Conservation (phyloP, 2,329 filamentous ascomycete species). For the Aspergillus fijiensis region DNA sequence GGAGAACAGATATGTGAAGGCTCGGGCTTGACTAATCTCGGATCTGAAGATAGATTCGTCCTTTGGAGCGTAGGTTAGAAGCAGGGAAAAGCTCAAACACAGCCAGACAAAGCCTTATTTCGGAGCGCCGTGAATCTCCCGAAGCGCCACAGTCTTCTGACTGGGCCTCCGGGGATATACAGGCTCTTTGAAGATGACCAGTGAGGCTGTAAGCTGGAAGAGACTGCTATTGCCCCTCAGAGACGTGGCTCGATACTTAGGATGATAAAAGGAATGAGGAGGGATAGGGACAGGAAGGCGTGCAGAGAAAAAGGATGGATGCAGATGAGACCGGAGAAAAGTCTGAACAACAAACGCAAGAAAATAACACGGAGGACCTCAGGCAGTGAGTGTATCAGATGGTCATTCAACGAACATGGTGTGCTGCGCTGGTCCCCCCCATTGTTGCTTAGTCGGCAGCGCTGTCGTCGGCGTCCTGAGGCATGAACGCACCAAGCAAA, state of each 20-base stretch:
- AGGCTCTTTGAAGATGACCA: not conserved
- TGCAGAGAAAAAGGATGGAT: not conserved
- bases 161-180: not conserved
- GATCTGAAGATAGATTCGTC: too few relatives aligned
- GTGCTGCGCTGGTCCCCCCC: not conserved
- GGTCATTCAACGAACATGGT: not conserved
- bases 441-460: not conserved
- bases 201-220: not conserved
- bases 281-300: not conserved
- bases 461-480: not conserved
- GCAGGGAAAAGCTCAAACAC: not conserved
- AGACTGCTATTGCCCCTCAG: not conserved
- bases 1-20: not conserved
- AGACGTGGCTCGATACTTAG: not conserved
- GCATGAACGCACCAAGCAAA: not conserved
- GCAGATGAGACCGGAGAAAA: not conserved
- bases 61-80: too few relatives aligned
- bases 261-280: not conserved
- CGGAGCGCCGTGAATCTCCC: not conserved
- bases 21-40: not conserved
- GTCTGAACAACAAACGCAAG: not conserved
- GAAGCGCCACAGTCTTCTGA: not conserved
- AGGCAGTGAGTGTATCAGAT: not conserved
- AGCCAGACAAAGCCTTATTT: not conserved
- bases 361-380: not conserved